Evolutionary conservation across 2,329 filamentous ascomycete species (phyloP), one percentile per base, ranked within the genome.

Genomic region (Metarhizium anisopliae): DNA sequence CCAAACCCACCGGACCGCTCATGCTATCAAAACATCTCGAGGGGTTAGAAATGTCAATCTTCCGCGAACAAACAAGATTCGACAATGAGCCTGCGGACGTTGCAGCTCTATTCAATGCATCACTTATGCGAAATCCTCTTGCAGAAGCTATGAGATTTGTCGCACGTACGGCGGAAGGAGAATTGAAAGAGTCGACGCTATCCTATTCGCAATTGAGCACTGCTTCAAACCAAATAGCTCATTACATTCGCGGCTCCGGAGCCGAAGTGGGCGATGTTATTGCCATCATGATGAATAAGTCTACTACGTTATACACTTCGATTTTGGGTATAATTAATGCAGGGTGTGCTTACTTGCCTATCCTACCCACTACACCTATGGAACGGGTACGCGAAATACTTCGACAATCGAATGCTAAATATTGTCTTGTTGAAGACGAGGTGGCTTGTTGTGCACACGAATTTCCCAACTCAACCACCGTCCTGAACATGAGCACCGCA

Each of bases 231-330:
- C 70, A 67, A 47, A 72, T 93, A 54, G 88, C 85, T 1, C 64
- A 63, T 53, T 65, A 76, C 57, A 68, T 95, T 1, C 62, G 73
- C 8, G 62, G 72, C 3, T 65, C 70, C 1, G 78, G 79, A 0
- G 72, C 79, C 0, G 59, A 68, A 1, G 68, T 76, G 1, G 80
- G 84, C 7, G 75, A 82, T 16, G 71, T 89, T 10, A 74, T 95
- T n/a, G 85, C 84, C 38, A 80, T 95, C 49, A 76, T 86, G 50
- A 85, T 95, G 80, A 82, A 92, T 25, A 95, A 94, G 66, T 92
- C 86, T 0, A 68, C 83, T 1, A 69, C 83, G 30, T 72, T 95
- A 0, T 95, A 95, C 64, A 76, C 85, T 32, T 78, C 84, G 0
- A 89, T 95, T 30, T 74, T 96, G 35, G 90, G 83, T 1, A 79